Conservation (phyloP, 768 basidiomycete genomes). For the Boletus rex-veris region DNA sequence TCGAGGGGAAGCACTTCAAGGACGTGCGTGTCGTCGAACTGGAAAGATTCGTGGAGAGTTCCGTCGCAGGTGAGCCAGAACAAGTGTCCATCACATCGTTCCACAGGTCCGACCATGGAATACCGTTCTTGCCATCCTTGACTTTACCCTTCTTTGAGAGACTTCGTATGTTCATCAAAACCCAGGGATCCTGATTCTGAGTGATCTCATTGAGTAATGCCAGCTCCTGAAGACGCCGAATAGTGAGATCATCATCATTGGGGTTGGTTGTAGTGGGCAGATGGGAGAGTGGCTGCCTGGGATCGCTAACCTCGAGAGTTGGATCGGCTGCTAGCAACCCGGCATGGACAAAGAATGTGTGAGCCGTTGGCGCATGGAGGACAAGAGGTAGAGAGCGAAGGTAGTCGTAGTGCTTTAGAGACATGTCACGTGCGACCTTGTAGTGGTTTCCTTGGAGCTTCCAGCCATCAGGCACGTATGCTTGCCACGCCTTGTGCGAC, state of each 20-base stretch:
- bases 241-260: conserved; percentile 15
- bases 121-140: conserved; percentile 41
- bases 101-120: conserved; percentile 77
- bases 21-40: conserved; percentile 11
- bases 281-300: conserved; percentile 68
- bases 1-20: conserved; percentile 64
- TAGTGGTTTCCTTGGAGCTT: conserved; percentile 75
- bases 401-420: conserved; percentile 63
- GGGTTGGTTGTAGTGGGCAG: conserved; percentile 41
- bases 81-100: conserved; percentile 60
- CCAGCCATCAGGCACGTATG: conserved; percentile 65
- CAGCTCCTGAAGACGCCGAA: conserved; percentile 63
- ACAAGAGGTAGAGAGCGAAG: conserved; percentile 69
- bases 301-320: conserved; percentile 42
- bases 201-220: conserved; percentile 64
- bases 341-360: conserved; percentile 78
- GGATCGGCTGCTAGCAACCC: conserved; percentile 79
- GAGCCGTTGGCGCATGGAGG: conserved; percentile 71
- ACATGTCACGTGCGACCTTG: conserved; percentile 64
- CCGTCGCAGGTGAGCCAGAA: conserved; percentile 39
- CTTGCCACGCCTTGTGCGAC: conserved; percentile 42
- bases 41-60: background rate
- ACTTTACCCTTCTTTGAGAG: conserved; percentile 39
- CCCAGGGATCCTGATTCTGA: conserved; percentile 78
- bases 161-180: conserved; percentile 42